Evolutionary conservation across 2,329 filamentous ascomycete species (phyloP).

Genomic region (Sporothrix variecibatus): DNA sequence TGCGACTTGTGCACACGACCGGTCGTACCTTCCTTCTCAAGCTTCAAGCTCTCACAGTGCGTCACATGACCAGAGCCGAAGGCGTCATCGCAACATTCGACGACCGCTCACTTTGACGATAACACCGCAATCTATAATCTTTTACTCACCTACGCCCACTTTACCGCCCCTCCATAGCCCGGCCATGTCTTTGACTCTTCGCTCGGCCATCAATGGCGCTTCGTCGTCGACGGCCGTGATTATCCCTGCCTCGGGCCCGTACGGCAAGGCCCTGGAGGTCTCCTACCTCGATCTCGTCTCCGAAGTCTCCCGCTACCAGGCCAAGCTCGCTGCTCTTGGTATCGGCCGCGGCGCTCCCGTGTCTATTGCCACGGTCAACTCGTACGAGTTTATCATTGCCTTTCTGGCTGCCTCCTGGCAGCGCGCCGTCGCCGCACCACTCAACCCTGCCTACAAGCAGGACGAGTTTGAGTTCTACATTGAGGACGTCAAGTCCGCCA

Average conservation of each 20-base stretch:
- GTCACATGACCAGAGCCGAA: constrained; percentile 17
- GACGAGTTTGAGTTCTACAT: constrained; percentile 92
- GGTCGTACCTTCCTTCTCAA: not conserved
- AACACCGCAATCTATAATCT: not conserved
- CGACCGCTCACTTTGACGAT: not conserved
- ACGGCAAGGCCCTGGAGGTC: constrained; percentile 52
- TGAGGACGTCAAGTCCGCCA: constrained; percentile 76
- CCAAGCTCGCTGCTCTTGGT: constrained; percentile 74
- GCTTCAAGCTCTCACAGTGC: not conserved
- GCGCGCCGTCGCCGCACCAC: constrained; percentile 78
- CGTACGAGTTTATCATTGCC: constrained; percentile 83
- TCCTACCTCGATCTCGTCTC: constrained; percentile 67
- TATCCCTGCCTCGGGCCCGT: constrained; percentile 63
- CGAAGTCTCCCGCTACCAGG: constrained; percentile 72
- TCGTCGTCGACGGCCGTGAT: constrained; percentile 64
- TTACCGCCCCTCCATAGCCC: not conserved
- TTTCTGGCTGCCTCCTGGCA: constrained; percentile 88
- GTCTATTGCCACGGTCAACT: constrained; percentile 81
- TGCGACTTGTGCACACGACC: not conserved
- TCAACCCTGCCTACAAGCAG: constrained; percentile 87
- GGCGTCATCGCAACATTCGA: constrained; percentile 6
- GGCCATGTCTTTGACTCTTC: constrained; percentile 49
- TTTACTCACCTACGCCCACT: not conserved
- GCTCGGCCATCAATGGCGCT: constrained; percentile 52
- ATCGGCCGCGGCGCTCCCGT: constrained; percentile 70